Conservation (phyloP, 2,329 filamentous ascomycete genomes). For the Neonectria punicea region DNA sequence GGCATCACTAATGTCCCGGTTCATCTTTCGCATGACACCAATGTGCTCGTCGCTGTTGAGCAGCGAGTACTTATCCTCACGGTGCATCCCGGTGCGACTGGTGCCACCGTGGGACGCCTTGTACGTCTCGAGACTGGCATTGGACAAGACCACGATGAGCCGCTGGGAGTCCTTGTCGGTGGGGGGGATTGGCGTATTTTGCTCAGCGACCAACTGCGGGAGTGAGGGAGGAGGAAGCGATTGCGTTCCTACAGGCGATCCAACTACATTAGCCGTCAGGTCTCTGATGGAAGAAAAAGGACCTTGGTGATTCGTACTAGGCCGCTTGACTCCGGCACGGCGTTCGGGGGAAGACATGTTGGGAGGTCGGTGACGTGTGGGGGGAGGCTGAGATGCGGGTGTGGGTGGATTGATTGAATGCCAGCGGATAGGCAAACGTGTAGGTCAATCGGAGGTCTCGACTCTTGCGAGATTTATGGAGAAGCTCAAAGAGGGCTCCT, state of each 20-base stretch:
- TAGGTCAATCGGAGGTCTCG: neutral
- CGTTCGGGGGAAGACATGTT: slow-evolving; percentile 55
- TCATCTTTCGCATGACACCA: slow-evolving; percentile 99
- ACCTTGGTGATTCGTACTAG: slow-evolving; percentile 49
- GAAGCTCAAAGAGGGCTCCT: neutral
- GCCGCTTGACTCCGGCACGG: slow-evolving; percentile 55
- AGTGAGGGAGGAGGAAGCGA: slow-evolving; percentile 92
- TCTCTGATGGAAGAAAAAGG: slow-evolving; percentile 3
- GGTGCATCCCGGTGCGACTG: slow-evolving; percentile 70
- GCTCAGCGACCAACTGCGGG: slow-evolving; percentile 92
- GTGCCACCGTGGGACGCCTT: slow-evolving; percentile 82
- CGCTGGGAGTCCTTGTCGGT: slow-evolving; percentile 92
- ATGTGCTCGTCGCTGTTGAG: slow-evolving; percentile 99
- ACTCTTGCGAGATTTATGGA: neutral
- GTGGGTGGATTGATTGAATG: slow-evolving; percentile 17
- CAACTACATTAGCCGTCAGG: slow-evolving; percentile 30
- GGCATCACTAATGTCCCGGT: slow-evolving; percentile 96
- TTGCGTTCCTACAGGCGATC: slow-evolving; percentile 76
- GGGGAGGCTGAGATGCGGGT: slow-evolving; percentile 25
- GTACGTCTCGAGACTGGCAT: slow-evolving; percentile 98
- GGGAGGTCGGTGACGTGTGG: slow-evolving; percentile 17
- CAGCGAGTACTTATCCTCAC: slow-evolving; percentile 95
- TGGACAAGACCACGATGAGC: slow-evolving; percentile 94
- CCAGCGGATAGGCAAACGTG: neutral
- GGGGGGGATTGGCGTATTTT: slow-evolving; percentile 83